phyloP scores from a whole-genome alignment of 805 yeast species.

The Suhomyces faveliae region DNA sequence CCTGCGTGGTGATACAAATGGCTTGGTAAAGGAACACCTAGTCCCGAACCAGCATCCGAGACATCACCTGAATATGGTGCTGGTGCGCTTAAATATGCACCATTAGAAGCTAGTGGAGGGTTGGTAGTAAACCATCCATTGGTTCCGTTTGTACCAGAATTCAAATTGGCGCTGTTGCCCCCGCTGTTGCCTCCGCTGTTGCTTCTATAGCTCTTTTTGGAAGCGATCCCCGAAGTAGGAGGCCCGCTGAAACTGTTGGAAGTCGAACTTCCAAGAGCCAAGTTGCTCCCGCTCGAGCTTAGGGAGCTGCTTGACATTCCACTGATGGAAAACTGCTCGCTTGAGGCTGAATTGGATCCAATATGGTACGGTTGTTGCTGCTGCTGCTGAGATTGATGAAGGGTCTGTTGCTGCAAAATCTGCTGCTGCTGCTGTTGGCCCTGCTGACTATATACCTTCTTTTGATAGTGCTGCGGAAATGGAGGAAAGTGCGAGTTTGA shows the following conservation, averaged over 20 bases:
- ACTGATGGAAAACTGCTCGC: conserved; percentile 8
- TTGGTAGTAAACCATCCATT: conserved; percentile 6
- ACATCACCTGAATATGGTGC: background rate
- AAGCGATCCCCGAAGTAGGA: background rate
- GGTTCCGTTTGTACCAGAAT: conserved; percentile 1
- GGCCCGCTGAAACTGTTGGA: conserved; percentile 6
- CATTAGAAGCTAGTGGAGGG: background rate
- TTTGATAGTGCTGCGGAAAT: conserved; percentile 11
- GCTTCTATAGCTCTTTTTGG: conserved; percentile 12
- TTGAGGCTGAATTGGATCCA: conserved; percentile 7
- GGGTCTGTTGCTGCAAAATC: background rate
- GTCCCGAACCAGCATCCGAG: background rate
- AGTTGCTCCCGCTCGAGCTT: conserved; percentile 6
- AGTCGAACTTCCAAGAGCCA: background rate
- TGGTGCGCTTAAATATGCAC: conserved; percentile 1
- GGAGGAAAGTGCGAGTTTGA: conserved; percentile 7
- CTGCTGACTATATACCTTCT: conserved; percentile 5
- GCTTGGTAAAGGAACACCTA: background rate
- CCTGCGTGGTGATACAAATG: conserved; percentile 1
- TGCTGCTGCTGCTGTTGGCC: conserved; percentile 1
- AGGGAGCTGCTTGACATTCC: conserved; percentile 9
- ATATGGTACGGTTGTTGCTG: conserved; percentile 6
- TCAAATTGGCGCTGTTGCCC: conserved; percentile 3
- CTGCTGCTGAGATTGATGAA: conserved; percentile 2
- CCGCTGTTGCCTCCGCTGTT: conserved; percentile 10